These are phyloP conservation scores for Crucibulum parvulum DNA, from an alignment of 1,284 basidiomycete species.

Conservation along the genomic window DNA sequence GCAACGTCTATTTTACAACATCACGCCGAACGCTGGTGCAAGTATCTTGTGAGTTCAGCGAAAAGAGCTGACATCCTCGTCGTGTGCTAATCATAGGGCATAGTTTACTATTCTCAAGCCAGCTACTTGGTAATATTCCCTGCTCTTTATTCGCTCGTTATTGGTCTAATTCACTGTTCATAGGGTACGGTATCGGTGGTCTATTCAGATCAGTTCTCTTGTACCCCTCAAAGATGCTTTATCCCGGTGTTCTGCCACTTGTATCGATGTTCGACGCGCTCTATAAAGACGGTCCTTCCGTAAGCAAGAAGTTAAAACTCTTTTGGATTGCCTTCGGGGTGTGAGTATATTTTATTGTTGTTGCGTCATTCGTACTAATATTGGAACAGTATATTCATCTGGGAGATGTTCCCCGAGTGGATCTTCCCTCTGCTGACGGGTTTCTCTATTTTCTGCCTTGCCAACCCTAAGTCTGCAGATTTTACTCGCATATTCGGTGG, in stretches of 20 bases:
- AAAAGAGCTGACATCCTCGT: background rate
- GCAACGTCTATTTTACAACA: conserved; percentile 61
- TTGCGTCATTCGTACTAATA: conserved; percentile 7
- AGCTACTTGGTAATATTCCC: conserved; percentile 51
- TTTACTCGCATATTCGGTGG: conserved; percentile 68
- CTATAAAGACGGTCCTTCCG: conserved; percentile 53
- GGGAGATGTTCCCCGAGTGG: conserved; percentile 62
- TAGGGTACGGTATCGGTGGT: conserved; percentile 60
- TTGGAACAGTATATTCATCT: conserved; percentile 50
- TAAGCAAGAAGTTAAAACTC: conserved; percentile 49
- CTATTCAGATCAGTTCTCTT: conserved; percentile 60
- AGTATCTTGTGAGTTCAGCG: conserved; percentile 51
- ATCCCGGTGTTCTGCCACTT: conserved; percentile 58
- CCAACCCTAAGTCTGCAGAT: conserved; percentile 50
- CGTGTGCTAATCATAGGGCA: conserved; percentile 2
- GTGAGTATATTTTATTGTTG: conserved; percentile 24
- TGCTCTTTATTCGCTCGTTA: background rate
- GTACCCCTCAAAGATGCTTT: conserved; percentile 73
- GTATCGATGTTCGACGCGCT: conserved; percentile 64
- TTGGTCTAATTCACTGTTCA: background rate
- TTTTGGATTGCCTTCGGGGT: conserved; percentile 57
- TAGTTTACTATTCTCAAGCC: conserved; percentile 58
- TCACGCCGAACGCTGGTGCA: conserved; percentile 56
- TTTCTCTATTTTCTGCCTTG: conserved; percentile 63
- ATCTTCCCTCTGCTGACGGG: conserved; percentile 48